Percentiles rank a stretch among this genome's conserved stretches.
Evolutionary conservation across 2,329 filamentous ascomycete genomes (phyloP).

Genomic region (Aspergillus tanneri): DNA sequence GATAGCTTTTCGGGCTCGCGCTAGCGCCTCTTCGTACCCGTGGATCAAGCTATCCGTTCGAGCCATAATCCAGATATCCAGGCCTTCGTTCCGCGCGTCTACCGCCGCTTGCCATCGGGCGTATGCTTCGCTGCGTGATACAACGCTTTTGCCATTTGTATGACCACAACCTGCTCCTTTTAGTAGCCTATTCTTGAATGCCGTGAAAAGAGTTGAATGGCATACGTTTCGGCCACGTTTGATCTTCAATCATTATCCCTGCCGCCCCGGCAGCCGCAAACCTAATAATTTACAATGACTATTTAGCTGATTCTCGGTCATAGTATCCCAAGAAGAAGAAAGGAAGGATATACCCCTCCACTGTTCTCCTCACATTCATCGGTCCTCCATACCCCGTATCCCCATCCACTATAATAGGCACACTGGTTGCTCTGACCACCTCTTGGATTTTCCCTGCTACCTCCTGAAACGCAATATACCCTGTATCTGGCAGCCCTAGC

Average conservation of each 20-base stretch:
- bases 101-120: slow-evolving; percentile 49
- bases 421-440: slow-evolving; percentile 34
- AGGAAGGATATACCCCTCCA: slow-evolving; percentile 31
- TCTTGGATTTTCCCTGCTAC: slow-evolving; percentile 50
- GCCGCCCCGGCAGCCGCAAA: slow-evolving; percentile 44
- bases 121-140: slow-evolving; percentile 47
- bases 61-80: slow-evolving; percentile 49
- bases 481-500: slow-evolving; percentile 49
- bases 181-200: not conserved
- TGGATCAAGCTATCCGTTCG: slow-evolving; percentile 44
- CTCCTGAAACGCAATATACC: slow-evolving; percentile 51
- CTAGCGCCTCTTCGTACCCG: slow-evolving; percentile 48
- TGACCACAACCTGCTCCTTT: slow-evolving; percentile 45
- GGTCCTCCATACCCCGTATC: slow-evolving; percentile 52
- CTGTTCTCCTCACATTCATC: slow-evolving; percentile 50
- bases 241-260: slow-evolving; percentile 49
- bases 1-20: slow-evolving; percentile 44
- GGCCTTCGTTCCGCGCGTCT: slow-evolving; percentile 47
- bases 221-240: slow-evolving; percentile 52
- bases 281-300: not conserved
- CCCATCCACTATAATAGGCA: slow-evolving; percentile 49
- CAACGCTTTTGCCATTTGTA: slow-evolving; percentile 49
- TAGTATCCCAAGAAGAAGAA: not conserved
- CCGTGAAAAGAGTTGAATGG: not conserved
- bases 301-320: not conserved